Conservation (phyloP, 192 early-diverging fungal species). For the Entrophospora sp. region DNA sequence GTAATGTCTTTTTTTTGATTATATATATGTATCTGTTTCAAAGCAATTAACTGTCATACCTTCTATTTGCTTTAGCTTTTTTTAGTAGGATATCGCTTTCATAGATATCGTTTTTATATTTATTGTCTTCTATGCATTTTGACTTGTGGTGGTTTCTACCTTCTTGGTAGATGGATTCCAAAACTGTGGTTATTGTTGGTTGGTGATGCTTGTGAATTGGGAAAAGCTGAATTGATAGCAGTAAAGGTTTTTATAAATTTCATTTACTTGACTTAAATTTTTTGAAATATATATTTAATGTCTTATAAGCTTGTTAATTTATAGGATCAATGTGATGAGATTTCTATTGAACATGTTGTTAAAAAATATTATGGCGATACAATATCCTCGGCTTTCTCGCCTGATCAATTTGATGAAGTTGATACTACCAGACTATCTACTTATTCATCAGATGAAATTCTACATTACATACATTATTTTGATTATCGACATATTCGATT, state of each 20-base stretch:
- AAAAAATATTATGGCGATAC: slow-evolving; percentile 57
- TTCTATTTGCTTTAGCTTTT: slow-evolving; percentile 25
- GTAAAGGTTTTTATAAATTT: slow-evolving; percentile 37
- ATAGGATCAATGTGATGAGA: slow-evolving; percentile 59
- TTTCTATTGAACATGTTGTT: slow-evolving; percentile 41
- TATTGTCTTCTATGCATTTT: slow-evolving; percentile 60
- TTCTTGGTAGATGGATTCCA: slow-evolving; percentile 84
- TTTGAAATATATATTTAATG: background rate
- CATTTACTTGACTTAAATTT: background rate
- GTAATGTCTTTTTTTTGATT: slow-evolving; percentile 24
- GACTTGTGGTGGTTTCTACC: slow-evolving; percentile 60
- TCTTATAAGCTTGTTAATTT: background rate
- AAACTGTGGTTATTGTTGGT: slow-evolving; percentile 62
- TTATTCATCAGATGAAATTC: slow-evolving; percentile 16
- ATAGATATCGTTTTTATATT: slow-evolving; percentile 35
- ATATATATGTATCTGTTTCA: background rate
- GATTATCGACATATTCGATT: slow-evolving; percentile 50
- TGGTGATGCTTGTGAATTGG: slow-evolving; percentile 52
- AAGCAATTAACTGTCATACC: background rate
- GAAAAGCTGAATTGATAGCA: slow-evolving; percentile 63
- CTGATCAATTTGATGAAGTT: slow-evolving; percentile 37
- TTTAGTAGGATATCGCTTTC: slow-evolving; percentile 57
- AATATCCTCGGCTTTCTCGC: slow-evolving; percentile 58
- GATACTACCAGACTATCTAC: slow-evolving; percentile 2
- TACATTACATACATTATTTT: slow-evolving; percentile 37